A percentile compares a stretch with the other conserved stretches of the same genome.
phyloP scores from a whole-genome alignment of 1,139 yeast genomes.

The Candida buenavistaensis region DNA sequence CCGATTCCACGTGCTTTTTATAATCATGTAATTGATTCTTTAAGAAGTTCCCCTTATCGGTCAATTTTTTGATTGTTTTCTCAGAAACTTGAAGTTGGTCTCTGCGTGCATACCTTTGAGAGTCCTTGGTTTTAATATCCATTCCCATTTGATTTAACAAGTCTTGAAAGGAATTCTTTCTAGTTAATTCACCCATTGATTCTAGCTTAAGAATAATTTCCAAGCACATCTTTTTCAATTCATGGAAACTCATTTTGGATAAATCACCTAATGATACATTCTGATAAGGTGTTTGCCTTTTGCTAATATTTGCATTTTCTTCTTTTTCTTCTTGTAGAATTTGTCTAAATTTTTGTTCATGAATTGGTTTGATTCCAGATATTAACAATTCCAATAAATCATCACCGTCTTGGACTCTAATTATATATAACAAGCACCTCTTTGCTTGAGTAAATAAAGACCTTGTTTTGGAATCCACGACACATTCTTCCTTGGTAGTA shows the following conservation, averaged over 20 bases:
- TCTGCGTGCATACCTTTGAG: slow-evolving; percentile 61
- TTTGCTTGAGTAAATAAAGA: slow-evolving; percentile 77
- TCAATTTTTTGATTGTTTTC: slow-evolving; percentile 59
- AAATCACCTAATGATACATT: slow-evolving; percentile 54
- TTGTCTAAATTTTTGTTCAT: slow-evolving; percentile 62
- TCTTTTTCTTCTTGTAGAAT: slow-evolving; percentile 52
- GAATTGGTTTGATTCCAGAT: slow-evolving; percentile 66
- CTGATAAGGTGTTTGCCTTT: slow-evolving; percentile 30
- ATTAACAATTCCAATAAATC: slow-evolving; percentile 73
- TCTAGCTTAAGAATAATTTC: slow-evolving; percentile 80
- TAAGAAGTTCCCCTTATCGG: slow-evolving; percentile 62
- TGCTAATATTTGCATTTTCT: slow-evolving; percentile 26
- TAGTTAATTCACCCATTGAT: slow-evolving; percentile 59
- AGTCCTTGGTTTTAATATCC: slow-evolving; percentile 79
- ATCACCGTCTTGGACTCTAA: slow-evolving; percentile 76
- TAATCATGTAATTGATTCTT: slow-evolving; percentile 65
- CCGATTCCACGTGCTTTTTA: slow-evolving; percentile 65
- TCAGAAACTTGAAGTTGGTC: slow-evolving; percentile 62
- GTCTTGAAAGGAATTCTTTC: slow-evolving; percentile 75
- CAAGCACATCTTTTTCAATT: slow-evolving; percentile 73
- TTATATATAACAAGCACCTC: slow-evolving; percentile 73
- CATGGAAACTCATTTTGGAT: slow-evolving; percentile 62
- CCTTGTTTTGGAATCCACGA: slow-evolving; percentile 46
- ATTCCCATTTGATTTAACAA: slow-evolving; percentile 79
- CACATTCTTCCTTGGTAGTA: slow-evolving; percentile 45